A percentile compares a stretch with the other conserved stretches of the same genome.
These are phyloP conservation scores for Tuber calosporum DNA, from an alignment of 495 filamentous ascomycete species.

Conservation along the genomic window DNA sequence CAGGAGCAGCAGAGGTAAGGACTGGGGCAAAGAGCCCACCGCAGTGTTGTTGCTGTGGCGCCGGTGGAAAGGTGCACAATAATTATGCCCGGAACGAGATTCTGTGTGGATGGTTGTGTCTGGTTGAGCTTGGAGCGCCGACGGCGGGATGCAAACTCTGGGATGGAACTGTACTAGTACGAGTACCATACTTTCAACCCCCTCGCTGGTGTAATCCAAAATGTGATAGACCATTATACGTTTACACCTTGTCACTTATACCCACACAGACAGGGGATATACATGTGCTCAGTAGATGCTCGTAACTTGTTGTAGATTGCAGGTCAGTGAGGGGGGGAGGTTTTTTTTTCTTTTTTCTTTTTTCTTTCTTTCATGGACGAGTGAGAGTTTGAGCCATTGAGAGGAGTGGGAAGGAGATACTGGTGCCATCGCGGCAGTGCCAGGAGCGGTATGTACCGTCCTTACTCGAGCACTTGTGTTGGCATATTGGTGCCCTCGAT, in stretches of 20 bases:
- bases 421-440: background rate
- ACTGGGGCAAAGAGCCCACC: background rate
- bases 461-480: background rate
- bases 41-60: background rate
- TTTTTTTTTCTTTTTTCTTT: too few species aligned
- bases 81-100: background rate
- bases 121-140: constrained; percentile 4
- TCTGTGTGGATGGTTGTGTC: background rate
- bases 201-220: background rate
- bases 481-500: background rate
- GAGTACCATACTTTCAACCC: background rate
- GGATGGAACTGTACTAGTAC: background rate
- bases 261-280: background rate
- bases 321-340: background rate
- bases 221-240: background rate
- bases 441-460: background rate
- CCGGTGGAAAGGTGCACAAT: background rate
- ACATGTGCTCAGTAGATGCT: too few species aligned
- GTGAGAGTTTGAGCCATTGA: background rate
- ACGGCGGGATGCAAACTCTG: background rate
- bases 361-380: background rate
- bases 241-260: background rate
- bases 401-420: background rate
- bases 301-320: background rate
- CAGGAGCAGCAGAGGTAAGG: background rate